Evolutionary conservation across 441 rosid species (phyloP), one percentile per base, ranked within the genome.

Genomic region (Populus tomentosa): DNA sequence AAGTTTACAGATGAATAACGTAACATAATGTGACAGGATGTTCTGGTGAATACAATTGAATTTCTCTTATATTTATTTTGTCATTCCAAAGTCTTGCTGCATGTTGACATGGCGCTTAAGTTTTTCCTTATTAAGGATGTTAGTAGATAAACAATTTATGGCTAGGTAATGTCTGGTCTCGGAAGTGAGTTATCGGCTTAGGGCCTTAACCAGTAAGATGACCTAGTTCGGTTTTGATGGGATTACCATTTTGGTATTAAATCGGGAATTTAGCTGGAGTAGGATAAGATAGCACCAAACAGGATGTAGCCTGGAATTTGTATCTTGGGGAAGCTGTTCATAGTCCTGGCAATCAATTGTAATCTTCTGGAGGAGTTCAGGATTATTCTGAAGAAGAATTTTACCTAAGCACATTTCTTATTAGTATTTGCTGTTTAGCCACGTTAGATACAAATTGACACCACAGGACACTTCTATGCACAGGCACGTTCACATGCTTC

Each of bases 361-460:
- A 16, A 28, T 56, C 14, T 18, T 6, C 26, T 40, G 42, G 30
- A 70, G 61, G 7, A 70, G 6, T 4, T 20, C 53, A 36, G 6
- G 53, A 69, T 69, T 46, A 38, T 69, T 69, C 72, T 69, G 72
- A 13, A 36, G 24, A 50, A 23, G n/a, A 28, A 71, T 32, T 66
- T 61, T 26, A 66, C 36, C 35, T 66, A 66, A 66, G 36, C 69
- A 32, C 69, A 14, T 66, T 65, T 66, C 10, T 66, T 66, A 18
- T 66, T 66, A 18, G 36, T 28, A 59, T n/a, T 59, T 3, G 0
- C 5, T 59, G 64, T 59, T 59, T 61, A 61, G 26, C 11, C 3
- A 61, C 0, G 2, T 21, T 61, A n/a, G 10, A 61, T 70, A 23
- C 3, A 5, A 16, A 61, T 46, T 9, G 10, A 50, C 2, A 14